These are phyloP conservation scores for Stagonosporopsis rhizophila DNA, from an alignment of 2,329 filamentous ascomycete genomes.

Conservation along the genomic window DNA sequence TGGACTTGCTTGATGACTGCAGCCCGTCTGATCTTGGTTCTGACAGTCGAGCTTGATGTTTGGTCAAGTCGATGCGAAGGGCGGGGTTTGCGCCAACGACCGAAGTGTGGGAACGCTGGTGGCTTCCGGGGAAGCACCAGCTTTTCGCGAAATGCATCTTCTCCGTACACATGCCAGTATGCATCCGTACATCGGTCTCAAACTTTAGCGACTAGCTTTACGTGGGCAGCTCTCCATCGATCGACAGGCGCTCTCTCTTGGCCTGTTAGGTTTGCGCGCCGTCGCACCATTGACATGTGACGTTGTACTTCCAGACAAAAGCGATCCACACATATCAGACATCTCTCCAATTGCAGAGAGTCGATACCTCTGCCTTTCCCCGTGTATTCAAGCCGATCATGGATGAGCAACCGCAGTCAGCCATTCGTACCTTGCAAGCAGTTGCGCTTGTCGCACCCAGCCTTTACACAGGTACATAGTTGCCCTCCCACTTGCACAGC, in stretches of 20 bases:
- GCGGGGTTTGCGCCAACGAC: conserved; percentile 1
- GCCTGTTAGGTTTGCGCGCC: background rate
- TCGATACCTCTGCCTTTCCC: background rate
- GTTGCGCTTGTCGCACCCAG: conserved; percentile 34
- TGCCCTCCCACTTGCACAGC: background rate
- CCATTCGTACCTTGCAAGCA: conserved; percentile 20
- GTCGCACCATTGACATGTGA: conserved; percentile 14
- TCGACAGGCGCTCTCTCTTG: background rate
- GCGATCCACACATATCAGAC: background rate
- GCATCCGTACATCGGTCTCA: background rate
- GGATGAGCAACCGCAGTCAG: background rate
- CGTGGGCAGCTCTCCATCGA: background rate
- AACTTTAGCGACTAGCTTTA: background rate
- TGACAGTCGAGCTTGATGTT: background rate
- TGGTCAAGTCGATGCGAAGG: background rate
- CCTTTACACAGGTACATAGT: conserved; percentile 31
- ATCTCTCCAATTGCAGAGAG: background rate
- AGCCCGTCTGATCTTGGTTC: background rate
- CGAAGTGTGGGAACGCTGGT: background rate
- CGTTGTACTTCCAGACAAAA: conserved; percentile 4
- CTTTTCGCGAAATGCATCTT: background rate
- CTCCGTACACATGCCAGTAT: background rate
- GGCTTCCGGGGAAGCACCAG: background rate
- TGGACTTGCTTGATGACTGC: background rate
- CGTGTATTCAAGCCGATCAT: background rate